Evolutionary conservation across 352 stramenopile genomes (phyloP).

Genomic region (Globisporangium okanoganense): DNA sequence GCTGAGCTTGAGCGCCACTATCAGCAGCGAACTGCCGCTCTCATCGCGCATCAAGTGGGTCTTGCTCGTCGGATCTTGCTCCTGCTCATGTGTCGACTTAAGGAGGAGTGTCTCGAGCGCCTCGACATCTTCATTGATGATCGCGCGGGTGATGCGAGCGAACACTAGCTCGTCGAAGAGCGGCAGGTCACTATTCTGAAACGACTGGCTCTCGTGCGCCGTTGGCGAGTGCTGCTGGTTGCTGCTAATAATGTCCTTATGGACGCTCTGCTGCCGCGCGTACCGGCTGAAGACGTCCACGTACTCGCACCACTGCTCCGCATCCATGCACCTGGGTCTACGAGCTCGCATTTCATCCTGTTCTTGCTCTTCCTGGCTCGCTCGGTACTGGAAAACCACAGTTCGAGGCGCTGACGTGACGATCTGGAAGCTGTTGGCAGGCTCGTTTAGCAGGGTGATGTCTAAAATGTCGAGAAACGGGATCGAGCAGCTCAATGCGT

Average conservation of each 20-base stretch:
- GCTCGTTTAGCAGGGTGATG: constrained; percentile 20
- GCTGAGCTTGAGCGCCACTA: constrained; percentile 40
- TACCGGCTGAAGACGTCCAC: constrained; percentile 42
- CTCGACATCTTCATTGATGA: constrained; percentile 18
- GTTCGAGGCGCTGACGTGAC: constrained; percentile 25
- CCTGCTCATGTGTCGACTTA: background rate
- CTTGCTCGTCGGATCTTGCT: no score
- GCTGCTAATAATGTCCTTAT: constrained; percentile 1
- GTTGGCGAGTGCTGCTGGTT: constrained; percentile 14
- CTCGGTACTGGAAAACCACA: constrained; percentile 47
- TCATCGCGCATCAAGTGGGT: constrained; percentile 20
- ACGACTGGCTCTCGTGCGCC: background rate
- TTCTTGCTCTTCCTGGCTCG: background rate
- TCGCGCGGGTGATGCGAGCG: constrained; percentile 22
- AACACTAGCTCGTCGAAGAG: constrained; percentile 12
- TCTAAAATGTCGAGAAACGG: constrained; percentile 30
- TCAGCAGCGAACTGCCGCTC: constrained; percentile 50
- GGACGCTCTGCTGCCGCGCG: constrained; percentile 14
- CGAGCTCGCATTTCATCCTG: background rate
- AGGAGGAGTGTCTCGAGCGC: constrained; percentile 21
- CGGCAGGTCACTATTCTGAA: background rate
- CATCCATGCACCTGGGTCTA: constrained; percentile 10
- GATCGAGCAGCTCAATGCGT: constrained; percentile 14
- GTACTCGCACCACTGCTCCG: constrained; percentile 49
- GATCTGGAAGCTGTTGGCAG: constrained; percentile 34